A percentile compares a stretch with the other conserved stretches of the same genome.
Conservation (phyloP, 768 basidiomycete genomes). For the Termitomyces bulborhizus region DNA sequence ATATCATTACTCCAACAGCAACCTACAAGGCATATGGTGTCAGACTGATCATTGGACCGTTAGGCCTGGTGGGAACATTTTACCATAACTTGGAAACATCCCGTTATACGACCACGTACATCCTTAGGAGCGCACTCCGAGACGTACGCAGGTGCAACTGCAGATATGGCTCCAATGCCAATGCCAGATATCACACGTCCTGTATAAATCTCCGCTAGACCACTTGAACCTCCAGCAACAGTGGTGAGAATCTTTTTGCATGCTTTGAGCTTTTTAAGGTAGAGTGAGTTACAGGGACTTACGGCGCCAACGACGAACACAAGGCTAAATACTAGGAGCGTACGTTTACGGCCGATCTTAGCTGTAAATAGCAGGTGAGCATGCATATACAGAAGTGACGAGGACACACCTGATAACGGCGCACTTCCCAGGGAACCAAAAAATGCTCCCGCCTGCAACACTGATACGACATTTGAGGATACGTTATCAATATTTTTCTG, state of each 20-base stretch:
- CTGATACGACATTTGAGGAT: constrained; percentile 80
- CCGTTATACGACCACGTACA: constrained; percentile 81
- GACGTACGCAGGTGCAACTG: constrained; percentile 80
- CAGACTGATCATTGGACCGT: not conserved
- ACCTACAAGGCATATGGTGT: constrained; percentile 26
- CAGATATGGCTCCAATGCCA: constrained; percentile 78
- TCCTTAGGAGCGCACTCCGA: constrained; percentile 86
- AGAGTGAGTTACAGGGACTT: constrained; percentile 12
- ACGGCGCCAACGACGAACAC: constrained; percentile 75
- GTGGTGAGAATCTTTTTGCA: constrained; percentile 62
- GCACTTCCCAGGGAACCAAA: constrained; percentile 73
- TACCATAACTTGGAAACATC: constrained; percentile 82
- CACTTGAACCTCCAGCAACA: constrained; percentile 50
- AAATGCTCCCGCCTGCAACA: constrained; percentile 84
- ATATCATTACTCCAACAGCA: constrained; percentile 79
- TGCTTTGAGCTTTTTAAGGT: not conserved
- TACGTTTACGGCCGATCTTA: constrained; percentile 60
- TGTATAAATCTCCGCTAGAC: constrained; percentile 67
- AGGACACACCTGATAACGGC: constrained; percentile 50
- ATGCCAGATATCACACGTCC: constrained; percentile 78
- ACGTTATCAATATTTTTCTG: constrained; percentile 36
- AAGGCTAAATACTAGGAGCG: constrained; percentile 51
- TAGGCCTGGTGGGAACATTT: not conserved
- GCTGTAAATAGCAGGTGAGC: constrained; percentile 27
- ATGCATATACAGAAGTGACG: not conserved